These are phyloP conservation scores for Sechiopsis laciniata DNA, from an alignment of 306 rosid genomes.

Conservation along the genomic window DNA sequence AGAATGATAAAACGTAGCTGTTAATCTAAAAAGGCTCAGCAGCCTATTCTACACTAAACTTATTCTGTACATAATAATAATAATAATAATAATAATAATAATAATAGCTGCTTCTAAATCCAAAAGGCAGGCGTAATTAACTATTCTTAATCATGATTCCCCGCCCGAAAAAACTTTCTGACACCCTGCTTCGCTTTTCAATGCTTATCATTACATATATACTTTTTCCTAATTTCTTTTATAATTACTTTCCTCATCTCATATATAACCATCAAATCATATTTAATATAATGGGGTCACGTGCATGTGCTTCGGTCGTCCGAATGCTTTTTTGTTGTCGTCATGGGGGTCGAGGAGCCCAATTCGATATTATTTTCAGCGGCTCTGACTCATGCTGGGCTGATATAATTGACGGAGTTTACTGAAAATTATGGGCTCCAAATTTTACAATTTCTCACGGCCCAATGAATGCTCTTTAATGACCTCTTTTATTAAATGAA, in stretches of 20 bases:
- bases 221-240: too few species aligned
- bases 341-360: neutral
- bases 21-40: neutral
- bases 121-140: neutral
- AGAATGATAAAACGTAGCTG: constrained; percentile 3
- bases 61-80: neutral
- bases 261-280: neutral
- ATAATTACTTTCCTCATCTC: neutral
- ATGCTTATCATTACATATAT: neutral
- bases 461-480: neutral
- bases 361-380: neutral
- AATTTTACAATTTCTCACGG: neutral
- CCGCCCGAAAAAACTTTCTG: neutral
- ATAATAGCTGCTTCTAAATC: neutral
- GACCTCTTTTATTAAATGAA: neutral
- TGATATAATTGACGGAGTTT: neutral
- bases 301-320: constrained; percentile 1
- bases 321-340: neutral
- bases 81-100: too few species aligned
- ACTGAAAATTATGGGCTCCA: neutral
- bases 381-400: neutral
- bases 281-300: neutral
- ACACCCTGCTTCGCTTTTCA: neutral
- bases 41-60: neutral
- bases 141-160: neutral